Evolutionary conservation across 352 stramenopile species (phyloP).

Genomic region (Phytophthora tentaculata): DNA sequence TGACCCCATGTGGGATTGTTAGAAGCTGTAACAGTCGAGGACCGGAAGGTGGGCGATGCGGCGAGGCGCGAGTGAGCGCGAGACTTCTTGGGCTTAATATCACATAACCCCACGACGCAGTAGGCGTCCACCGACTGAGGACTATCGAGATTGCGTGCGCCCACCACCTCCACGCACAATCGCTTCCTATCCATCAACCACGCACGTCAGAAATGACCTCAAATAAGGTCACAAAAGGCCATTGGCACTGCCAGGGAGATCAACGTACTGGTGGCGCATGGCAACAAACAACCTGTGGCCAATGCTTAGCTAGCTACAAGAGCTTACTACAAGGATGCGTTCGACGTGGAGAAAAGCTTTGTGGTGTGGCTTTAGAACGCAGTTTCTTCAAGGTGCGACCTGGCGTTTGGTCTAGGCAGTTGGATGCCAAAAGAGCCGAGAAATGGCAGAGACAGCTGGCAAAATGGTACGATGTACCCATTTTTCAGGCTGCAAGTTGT

Average conservation of each 20-base stretch:
- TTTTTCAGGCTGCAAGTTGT: not conserved
- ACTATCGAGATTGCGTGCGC: slow-evolving; percentile 73
- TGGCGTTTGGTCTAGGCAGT: slow-evolving; percentile 18
- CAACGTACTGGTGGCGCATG: slow-evolving; percentile 20
- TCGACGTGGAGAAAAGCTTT: slow-evolving; percentile 2
- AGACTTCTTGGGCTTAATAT: slow-evolving; percentile 25
- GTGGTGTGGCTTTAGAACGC: slow-evolving; percentile 6
- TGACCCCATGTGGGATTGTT: slow-evolving; percentile 53
- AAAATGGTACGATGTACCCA: slow-evolving; percentile 4
- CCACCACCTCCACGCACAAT: slow-evolving; percentile 76
- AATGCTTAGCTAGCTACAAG: not conserved
- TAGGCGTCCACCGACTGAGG: slow-evolving; percentile 68
- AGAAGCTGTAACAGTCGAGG: slow-evolving; percentile 41
- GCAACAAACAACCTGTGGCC: not conserved
- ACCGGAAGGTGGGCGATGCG: slow-evolving; percentile 33
- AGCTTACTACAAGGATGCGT: not conserved
- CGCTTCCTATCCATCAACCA: slow-evolving; percentile 40
- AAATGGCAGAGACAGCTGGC: slow-evolving; percentile 6
- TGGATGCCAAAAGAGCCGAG: slow-evolving; percentile 12
- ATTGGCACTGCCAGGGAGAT: too few species aligned
- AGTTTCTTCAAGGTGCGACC: slow-evolving; percentile 30
- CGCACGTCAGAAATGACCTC: slow-evolving; percentile 9
- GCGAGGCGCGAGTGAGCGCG: slow-evolving; percentile 3
- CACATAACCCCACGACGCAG: slow-evolving; percentile 59
- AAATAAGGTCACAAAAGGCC: too few species aligned